A percentile compares a stretch with the other conserved stretches of the same genome.
Evolutionary conservation across 129 eudicot genomes (phyloP).

Genomic region (Sambucus nigra): DNA sequence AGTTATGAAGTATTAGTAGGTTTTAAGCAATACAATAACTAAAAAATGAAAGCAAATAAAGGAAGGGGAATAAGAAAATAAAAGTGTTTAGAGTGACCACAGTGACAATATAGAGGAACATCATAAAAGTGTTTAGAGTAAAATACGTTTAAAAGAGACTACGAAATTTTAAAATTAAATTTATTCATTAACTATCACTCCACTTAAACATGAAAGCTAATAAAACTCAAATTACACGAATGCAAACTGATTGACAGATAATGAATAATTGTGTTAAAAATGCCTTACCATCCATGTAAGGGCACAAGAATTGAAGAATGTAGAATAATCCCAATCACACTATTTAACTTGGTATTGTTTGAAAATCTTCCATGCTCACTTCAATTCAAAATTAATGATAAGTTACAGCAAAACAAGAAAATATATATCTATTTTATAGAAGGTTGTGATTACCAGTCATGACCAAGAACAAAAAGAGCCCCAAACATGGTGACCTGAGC

Average conservation of each 20-base stretch:
- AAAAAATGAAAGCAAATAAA: not conserved
- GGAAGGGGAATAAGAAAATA: not conserved
- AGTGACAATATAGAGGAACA: conserved; percentile 3
- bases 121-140: no score
- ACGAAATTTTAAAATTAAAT: no score
- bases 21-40: not conserved
- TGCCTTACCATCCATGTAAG: conserved; percentile 56
- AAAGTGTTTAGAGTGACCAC: not conserved
- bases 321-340: conserved; percentile 58
- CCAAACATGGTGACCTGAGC: conserved; percentile 73
- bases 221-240: conserved; percentile 1
- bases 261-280: conserved; percentile 8
- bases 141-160: no score
- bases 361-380: conserved; percentile 69
- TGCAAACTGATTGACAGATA: no score
- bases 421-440: not conserved
- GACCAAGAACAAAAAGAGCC: conserved; percentile 71
- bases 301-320: conserved; percentile 68
- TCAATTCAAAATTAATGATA: conserved; percentile 2
- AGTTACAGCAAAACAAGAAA: conserved; percentile 14
- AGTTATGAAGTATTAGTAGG: not conserved
- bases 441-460: conserved; percentile 39
- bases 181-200: conserved; percentile 2
- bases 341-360: conserved; percentile 38
- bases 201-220: not conserved